Percentiles rank a stretch among this genome's conserved stretches.
These are phyloP conservation scores for Kwoniella pini DNA, from an alignment of 768 basidiomycete genomes.

Conservation along the genomic window DNA sequence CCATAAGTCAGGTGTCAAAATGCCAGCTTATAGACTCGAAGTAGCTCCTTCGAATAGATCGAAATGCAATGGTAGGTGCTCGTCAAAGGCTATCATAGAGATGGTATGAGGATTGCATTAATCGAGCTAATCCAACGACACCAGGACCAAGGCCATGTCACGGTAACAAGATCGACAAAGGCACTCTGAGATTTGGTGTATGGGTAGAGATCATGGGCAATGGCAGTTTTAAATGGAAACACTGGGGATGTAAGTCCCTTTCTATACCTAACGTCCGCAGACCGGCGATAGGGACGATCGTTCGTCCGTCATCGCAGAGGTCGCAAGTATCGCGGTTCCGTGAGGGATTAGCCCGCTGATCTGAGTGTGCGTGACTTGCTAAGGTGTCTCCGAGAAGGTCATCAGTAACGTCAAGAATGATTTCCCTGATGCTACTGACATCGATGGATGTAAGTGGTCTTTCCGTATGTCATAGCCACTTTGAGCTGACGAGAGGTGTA, in stretches of 20 bases:
- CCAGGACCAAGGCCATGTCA: conserved; percentile 47
- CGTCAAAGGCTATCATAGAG: too few species aligned
- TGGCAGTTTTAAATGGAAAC: conserved; percentile 73
- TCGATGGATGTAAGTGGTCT: conserved; percentile 76
- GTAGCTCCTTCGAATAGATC: conserved; percentile 27
- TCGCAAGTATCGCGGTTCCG: too few species aligned
- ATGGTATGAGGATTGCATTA: too few species aligned
- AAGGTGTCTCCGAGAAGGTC: conserved; percentile 63
- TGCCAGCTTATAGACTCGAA: conserved; percentile 43
- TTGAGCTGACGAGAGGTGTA: conserved; percentile 4
- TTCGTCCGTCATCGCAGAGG: too few species aligned
- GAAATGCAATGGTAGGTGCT: conserved; percentile 37
- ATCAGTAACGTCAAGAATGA: conserved; percentile 69
- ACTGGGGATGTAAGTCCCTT: conserved; percentile 73
- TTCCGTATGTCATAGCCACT: too few species aligned
- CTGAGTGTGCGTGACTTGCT: too few species aligned
- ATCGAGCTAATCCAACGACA: not conserved
- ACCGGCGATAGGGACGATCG: too few species aligned
- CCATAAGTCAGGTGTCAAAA: conserved; percentile 5
- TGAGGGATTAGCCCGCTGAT: too few species aligned
- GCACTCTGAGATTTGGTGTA: conserved; percentile 69
- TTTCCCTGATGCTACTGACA: conserved; percentile 64
- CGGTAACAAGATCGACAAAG: conserved; percentile 75
- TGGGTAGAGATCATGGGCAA: conserved; percentile 73
- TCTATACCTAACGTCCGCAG: too few species aligned